Evolutionary conservation across 257 asterid genomes (phyloP).

Genomic region (Catharanthus roseus): DNA sequence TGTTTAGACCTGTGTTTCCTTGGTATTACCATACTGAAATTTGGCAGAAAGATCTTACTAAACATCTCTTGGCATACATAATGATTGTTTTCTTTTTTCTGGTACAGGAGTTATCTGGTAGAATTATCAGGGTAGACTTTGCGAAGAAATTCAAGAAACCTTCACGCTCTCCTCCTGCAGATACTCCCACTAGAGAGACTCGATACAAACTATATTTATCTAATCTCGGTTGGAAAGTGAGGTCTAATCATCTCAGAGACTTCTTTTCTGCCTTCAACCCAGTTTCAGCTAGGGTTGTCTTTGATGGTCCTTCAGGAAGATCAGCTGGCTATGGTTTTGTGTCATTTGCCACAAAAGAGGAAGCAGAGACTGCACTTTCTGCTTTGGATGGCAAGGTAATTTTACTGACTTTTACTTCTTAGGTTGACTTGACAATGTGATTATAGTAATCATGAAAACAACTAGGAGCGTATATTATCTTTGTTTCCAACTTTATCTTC

Average conservation of each 20-base stretch:
- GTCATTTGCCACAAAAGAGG: conserved; percentile 74
- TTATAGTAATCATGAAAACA: neutral
- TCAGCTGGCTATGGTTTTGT: conserved; percentile 89
- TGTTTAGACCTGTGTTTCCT: neutral
- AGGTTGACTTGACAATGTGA: neutral
- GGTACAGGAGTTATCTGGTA: conserved; percentile 65
- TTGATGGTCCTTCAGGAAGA: conserved; percentile 61
- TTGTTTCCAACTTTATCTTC: neutral
- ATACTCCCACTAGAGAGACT: conserved; percentile 38
- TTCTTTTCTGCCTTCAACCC: conserved; percentile 61
- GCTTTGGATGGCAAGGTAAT: conserved; percentile 67
- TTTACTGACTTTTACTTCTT: neutral
- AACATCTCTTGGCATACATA: neutral
- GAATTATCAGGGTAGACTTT: conserved; percentile 65
- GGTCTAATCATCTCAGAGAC: conserved; percentile 70
- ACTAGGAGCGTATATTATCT: neutral
- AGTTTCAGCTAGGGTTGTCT: conserved; percentile 63
- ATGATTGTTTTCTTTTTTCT: conserved; percentile 8
- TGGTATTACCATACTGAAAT: neutral
- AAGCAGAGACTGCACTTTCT: conserved; percentile 73
- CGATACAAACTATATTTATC: conserved; percentile 61
- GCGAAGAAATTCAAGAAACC: conserved; percentile 75
- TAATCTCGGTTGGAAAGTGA: conserved; percentile 87
- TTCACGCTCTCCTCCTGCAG: conserved; percentile 28
- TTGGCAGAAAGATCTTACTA: neutral